Percentiles rank a stretch among this genome's conserved stretches.
phyloP scores from a whole-genome alignment of 306 rosid genomes.

The Citrullus mucosospermus region DNA sequence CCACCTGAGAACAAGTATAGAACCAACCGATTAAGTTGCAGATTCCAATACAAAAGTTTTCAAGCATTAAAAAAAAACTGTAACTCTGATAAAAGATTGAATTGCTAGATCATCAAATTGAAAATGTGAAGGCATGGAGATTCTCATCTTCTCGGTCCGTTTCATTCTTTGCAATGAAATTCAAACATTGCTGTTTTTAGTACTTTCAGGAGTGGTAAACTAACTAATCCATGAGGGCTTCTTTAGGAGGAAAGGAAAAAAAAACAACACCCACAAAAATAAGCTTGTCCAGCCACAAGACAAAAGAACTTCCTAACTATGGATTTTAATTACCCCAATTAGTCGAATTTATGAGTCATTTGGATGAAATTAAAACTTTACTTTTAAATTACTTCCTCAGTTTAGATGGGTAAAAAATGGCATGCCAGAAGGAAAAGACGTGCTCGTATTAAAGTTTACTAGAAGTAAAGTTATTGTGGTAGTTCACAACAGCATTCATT shows the following conservation, averaged over 20 bases:
- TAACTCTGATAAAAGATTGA: neutral
- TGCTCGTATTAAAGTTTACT: neutral
- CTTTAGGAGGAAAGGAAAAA: neutral
- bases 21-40: slow-evolving; percentile 12
- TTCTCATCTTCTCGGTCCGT: neutral
- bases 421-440: neutral
- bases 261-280: neutral
- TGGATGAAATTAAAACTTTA: neutral
- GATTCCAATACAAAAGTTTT: neutral
- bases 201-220: neutral
- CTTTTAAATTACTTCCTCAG: neutral
- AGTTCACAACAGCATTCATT: neutral
- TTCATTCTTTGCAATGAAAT: neutral
- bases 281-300: neutral
- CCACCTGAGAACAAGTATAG: slow-evolving; percentile 46
- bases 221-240: neutral
- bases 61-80: neutral
- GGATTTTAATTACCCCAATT: neutral
- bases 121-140: neutral
- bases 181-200: neutral
- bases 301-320: neutral
- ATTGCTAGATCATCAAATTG: neutral
- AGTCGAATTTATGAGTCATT: neutral
- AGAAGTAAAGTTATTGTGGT: neutral
- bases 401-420: neutral